A percentile compares a stretch with the other conserved stretches of the same genome.
These are phyloP conservation scores for Cardamine resedifolia DNA, from an alignment of 345 rosid genomes.

Conservation along the genomic window DNA sequence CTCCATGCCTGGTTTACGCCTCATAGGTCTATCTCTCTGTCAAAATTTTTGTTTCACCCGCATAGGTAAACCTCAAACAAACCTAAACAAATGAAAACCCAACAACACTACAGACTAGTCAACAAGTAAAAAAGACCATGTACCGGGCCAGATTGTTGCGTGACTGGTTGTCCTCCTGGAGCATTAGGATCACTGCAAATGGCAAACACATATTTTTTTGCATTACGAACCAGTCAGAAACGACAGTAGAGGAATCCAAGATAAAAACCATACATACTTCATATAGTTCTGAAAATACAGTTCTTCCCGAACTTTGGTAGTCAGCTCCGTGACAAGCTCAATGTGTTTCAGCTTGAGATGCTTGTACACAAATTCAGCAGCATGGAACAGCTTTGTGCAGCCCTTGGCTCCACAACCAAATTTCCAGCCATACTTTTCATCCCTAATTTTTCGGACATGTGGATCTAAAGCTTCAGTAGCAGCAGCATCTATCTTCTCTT, in stretches of 20 bases:
- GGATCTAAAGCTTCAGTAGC: slow-evolving; percentile 87
- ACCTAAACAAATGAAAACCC: not conserved
- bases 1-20: slow-evolving; percentile 67
- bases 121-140: not conserved
- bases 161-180: slow-evolving; percentile 91
- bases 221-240: slow-evolving; percentile 2
- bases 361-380: slow-evolving; percentile 98
- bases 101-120: not conserved
- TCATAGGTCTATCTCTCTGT: slow-evolving; percentile 77
- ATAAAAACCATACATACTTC: slow-evolving; percentile 56
- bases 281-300: slow-evolving; percentile 93
- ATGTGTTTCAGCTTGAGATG: slow-evolving; percentile 98
- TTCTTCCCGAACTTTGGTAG: slow-evolving; percentile 93
- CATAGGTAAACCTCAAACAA: not conserved
- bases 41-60: not conserved
- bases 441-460: slow-evolving; percentile 92
- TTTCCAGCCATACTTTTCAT: slow-evolving; percentile 99
- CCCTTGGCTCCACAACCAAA: slow-evolving; percentile 99
- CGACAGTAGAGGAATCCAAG: not conserved
- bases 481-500: slow-evolving; percentile 87
- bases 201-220: not conserved
- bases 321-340: slow-evolving; percentile 74
- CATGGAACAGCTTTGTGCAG: slow-evolving; percentile 99
- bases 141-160: slow-evolving; percentile 82
- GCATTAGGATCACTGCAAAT: slow-evolving; percentile 86